A percentile compares a stretch with the other conserved stretches of the same genome.
These are phyloP conservation scores for Hevea brasiliensis DNA, from an alignment of 345 rosid genomes.

Conservation along the genomic window DNA sequence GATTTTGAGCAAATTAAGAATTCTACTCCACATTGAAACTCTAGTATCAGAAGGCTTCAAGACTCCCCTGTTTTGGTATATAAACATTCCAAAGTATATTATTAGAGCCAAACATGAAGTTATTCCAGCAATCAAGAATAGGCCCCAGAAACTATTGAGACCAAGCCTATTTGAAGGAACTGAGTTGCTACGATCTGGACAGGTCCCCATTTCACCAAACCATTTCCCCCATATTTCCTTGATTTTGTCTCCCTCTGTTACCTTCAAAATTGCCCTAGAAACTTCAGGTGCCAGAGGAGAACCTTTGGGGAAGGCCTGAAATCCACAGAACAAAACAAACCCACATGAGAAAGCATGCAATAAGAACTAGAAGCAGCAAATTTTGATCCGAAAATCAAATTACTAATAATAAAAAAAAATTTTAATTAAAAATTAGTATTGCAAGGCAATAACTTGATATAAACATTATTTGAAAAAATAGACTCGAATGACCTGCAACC, in stretches of 20 bases:
- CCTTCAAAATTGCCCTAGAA: slow-evolving; percentile 16
- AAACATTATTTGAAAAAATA: too few species aligned
- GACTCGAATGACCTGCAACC: too few species aligned
- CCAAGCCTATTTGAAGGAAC: slow-evolving; percentile 12
- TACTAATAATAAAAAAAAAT: too few species aligned
- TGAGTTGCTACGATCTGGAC: not conserved
- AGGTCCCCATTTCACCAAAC: not conserved
- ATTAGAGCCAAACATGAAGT: not conserved
- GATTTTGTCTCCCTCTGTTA: slow-evolving; percentile 18
- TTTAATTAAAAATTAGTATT: too few species aligned
- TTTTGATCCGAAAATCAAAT: too few species aligned
- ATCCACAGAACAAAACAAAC: not conserved
- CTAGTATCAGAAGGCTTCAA: too few species aligned
- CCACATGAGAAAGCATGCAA: too few species aligned
- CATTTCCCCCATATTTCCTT: not conserved
- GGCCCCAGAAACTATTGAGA: slow-evolving; percentile 20
- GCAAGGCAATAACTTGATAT: too few species aligned
- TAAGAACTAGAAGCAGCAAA: too few species aligned
- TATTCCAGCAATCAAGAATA: slow-evolving; percentile 17
- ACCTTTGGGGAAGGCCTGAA: slow-evolving; percentile 12
- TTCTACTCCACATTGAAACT: not conserved
- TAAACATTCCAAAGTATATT: not conserved
- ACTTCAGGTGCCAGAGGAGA: slow-evolving; percentile 16
- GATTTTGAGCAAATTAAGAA: slow-evolving; percentile 10
- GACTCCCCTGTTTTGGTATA: slow-evolving; percentile 19